A percentile compares a stretch with the other conserved stretches of the same genome.
Evolutionary conservation across 148 eudicot species (phyloP).

Genomic region (Nepenthes gracilis): DNA sequence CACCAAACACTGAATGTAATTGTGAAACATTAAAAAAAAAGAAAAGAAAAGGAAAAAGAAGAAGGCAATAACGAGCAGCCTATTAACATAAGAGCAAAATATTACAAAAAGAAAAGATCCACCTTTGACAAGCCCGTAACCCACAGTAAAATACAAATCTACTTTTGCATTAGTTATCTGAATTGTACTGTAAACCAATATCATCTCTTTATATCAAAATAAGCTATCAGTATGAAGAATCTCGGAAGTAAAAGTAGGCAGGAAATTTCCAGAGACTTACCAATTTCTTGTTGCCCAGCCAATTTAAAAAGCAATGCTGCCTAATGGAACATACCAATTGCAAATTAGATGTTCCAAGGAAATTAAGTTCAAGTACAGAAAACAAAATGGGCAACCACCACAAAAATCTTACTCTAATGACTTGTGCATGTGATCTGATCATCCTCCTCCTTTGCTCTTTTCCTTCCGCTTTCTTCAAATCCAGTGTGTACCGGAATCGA

Average conservation of each 20-base stretch:
- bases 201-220: background rate
- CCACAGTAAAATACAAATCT: background rate
- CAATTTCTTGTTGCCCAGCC: constrained; percentile 80
- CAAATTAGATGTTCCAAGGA: constrained; percentile 2
- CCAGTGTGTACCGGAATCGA: constrained; percentile 85
- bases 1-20: constrained; percentile 27
- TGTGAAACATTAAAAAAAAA: background rate
- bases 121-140: background rate
- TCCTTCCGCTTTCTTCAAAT: constrained; percentile 63
- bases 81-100: constrained; percentile 3
- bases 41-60: background rate
- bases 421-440: constrained; percentile 98
- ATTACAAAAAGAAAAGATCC: background rate
- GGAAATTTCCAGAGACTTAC: constrained; percentile 19
- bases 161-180: background rate
- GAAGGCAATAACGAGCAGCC: background rate
- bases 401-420: constrained; percentile 53
- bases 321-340: constrained; percentile 20
- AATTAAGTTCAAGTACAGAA: background rate
- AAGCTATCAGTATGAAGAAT: background rate
- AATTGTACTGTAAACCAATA: too few species aligned
- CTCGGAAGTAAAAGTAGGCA: constrained; percentile 2
- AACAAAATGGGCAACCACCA: background rate
- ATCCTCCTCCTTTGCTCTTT: constrained; percentile 63
- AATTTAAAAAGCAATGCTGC: constrained; percentile 94